phyloP scores from a whole-genome alignment of 371 early-diverging fungal species.

The Rhizopus arrhizus region DNA sequence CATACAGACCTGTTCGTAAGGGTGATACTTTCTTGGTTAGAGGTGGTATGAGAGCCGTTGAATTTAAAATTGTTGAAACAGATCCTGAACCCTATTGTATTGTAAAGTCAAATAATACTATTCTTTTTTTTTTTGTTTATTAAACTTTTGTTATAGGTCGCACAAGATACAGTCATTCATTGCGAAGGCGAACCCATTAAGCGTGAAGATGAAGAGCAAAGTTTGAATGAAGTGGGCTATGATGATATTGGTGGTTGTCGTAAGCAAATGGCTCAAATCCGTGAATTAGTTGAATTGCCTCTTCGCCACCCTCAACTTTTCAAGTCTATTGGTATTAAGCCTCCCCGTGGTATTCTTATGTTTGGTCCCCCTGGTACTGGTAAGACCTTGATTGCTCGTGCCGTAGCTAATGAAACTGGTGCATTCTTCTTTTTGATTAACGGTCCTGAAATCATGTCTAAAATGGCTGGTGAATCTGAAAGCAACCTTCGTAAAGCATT shows the following conservation, averaged over 20 bases:
- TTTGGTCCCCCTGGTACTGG: constrained; percentile 99
- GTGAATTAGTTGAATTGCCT: constrained; percentile 99
- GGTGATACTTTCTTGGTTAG: constrained; percentile 95
- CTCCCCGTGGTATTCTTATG: constrained; percentile 97
- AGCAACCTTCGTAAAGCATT: constrained; percentile 98
- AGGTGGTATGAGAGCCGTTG: constrained; percentile 97
- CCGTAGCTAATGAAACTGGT: constrained; percentile 75
- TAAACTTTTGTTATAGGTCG: constrained; percentile 88
- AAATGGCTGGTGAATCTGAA: constrained; percentile 99
- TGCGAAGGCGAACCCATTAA: constrained; percentile 98
- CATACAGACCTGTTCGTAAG: constrained; percentile 92
- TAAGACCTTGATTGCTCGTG: constrained; percentile 82
- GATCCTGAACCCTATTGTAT: constrained; percentile 96
- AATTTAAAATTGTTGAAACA: constrained; percentile 98
- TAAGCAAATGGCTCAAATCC: constrained; percentile 99
- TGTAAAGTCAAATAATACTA: constrained; percentile 61
- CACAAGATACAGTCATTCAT: constrained; percentile 97
- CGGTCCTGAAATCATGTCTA: constrained; percentile 99
- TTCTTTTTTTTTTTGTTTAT: constrained; percentile 82
- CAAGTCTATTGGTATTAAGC: constrained; percentile 98
- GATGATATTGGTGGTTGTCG: constrained; percentile 99
- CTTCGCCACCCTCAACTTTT: constrained; percentile 97
- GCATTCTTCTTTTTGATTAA: constrained; percentile 97
- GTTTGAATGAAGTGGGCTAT: constrained; percentile 95
- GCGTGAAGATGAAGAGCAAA: constrained; percentile 97